phyloP scores from a whole-genome alignment of 2,329 filamentous ascomycete species.

The Tolypocladium endophyticum region DNA sequence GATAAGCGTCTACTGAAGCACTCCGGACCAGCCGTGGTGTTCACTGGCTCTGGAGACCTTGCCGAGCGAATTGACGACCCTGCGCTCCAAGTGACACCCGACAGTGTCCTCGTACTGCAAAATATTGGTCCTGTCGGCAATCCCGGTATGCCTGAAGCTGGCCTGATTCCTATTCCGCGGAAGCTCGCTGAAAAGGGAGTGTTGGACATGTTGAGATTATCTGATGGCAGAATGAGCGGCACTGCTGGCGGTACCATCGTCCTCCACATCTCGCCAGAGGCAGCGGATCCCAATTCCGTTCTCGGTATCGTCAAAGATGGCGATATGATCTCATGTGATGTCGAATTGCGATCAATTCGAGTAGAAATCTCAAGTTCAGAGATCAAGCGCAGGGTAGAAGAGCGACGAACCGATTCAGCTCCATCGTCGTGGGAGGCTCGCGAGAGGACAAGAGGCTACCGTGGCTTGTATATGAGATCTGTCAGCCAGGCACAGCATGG shows the following conservation, averaged over 20 bases:
- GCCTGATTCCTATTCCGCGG: constrained; percentile 53
- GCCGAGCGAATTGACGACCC: constrained; percentile 48
- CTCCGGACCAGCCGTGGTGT: constrained; percentile 45
- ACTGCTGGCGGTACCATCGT: constrained; percentile 86
- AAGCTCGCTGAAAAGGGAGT: constrained; percentile 68
- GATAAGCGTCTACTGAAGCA: constrained; percentile 48
- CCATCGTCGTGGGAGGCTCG: constrained; percentile 5
- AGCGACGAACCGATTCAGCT: constrained; percentile 6
- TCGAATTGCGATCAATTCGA: constrained; percentile 49
- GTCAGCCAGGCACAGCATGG: constrained; percentile 51
- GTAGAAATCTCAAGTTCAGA: constrained; percentile 60
- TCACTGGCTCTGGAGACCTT: constrained; percentile 68
- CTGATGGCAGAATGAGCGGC: constrained; percentile 78
- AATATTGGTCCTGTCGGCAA: constrained; percentile 86
- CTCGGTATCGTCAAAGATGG: constrained; percentile 68
- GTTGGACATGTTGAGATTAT: constrained; percentile 71
- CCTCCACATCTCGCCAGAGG: constrained; percentile 78
- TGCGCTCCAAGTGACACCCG: constrained; percentile 48
- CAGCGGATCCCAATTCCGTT: constrained; percentile 63
- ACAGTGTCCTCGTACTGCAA: constrained; percentile 66
- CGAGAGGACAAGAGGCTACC: constrained; percentile 36
- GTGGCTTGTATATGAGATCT: constrained; percentile 45
- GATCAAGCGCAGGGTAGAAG: constrained; percentile 27
- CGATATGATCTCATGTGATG: constrained; percentile 70
- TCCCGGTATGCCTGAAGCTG: constrained; percentile 87